phyloP scores from a whole-genome alignment of 2,329 filamentous ascomycete species.

The Monascus ruber region DNA sequence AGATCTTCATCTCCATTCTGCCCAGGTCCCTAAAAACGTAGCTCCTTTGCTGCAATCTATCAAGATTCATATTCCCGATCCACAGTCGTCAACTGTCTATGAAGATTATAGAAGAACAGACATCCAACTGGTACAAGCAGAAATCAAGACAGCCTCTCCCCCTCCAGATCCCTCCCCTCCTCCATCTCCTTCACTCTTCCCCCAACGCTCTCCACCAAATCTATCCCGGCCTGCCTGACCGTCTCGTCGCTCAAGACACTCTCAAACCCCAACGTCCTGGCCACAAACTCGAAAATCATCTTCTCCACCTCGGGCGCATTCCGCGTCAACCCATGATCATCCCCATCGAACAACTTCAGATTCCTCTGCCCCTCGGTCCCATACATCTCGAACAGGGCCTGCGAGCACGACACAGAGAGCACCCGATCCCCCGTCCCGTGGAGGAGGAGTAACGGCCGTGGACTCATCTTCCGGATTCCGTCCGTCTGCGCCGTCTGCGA shows the following conservation, averaged over 20 bases:
- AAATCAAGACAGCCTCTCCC: slow-evolving; percentile 14
- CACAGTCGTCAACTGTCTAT: too few relatives aligned
- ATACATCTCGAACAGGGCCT: slow-evolving; percentile 27
- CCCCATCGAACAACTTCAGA: slow-evolving; percentile 29
- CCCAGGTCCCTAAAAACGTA: neutral
- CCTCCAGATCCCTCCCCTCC: slow-evolving; percentile 26
- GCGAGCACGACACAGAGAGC: slow-evolving; percentile 21
- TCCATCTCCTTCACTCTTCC: slow-evolving; percentile 20
- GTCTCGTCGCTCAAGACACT: slow-evolving; percentile 5
- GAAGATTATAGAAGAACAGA: too few relatives aligned
- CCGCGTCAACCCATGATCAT: slow-evolving; percentile 32
- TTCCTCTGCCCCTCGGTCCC: slow-evolving; percentile 18
- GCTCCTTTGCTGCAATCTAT: too few relatives aligned
- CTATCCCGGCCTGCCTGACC: slow-evolving; percentile 8
- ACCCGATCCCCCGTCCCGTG: slow-evolving; percentile 30
- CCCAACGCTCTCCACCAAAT: slow-evolving; percentile 12
- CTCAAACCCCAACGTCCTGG: slow-evolving; percentile 21
- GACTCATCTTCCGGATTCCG: slow-evolving; percentile 19
- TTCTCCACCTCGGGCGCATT: slow-evolving; percentile 28
- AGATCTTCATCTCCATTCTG: neutral
- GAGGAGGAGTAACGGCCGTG: slow-evolving; percentile 26
- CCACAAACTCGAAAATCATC: slow-evolving; percentile 29
- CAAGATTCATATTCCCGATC: too few relatives aligned
- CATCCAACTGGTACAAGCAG: too few relatives aligned
- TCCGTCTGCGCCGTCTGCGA: slow-evolving; percentile 28